phyloP scores from a whole-genome alignment of 2,329 filamentous ascomycete species.

The Xylaria multiplex region DNA sequence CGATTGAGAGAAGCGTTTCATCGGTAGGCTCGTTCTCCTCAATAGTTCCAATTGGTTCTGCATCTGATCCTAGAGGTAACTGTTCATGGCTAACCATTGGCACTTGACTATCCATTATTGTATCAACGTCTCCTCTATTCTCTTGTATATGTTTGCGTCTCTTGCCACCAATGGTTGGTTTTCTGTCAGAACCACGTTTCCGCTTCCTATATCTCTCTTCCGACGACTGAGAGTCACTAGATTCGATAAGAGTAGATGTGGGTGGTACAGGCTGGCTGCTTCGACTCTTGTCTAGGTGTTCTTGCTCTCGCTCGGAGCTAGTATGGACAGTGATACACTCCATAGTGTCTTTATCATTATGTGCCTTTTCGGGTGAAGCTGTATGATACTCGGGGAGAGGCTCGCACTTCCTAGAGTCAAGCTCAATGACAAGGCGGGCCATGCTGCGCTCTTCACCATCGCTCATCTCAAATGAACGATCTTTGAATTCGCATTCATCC shows the following conservation, averaged over 20 bases:
- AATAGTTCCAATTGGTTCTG: constrained; percentile 19
- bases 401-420: constrained; percentile 56
- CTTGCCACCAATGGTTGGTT: constrained; percentile 42
- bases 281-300: constrained; percentile 10
- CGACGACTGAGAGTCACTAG: constrained; percentile 38
- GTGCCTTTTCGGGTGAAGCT: constrained; percentile 46
- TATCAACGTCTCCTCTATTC: constrained; percentile 35
- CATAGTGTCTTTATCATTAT: constrained; percentile 20
- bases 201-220: constrained; percentile 44
- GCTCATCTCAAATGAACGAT: constrained; percentile 49
- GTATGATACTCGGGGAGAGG: constrained; percentile 42
- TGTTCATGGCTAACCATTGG: constrained; percentile 21
- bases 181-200: constrained; percentile 42
- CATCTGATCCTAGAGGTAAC: not conserved
- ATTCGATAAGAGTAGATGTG: constrained; percentile 34
- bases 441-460: constrained; percentile 59
- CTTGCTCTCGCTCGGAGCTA: constrained; percentile 22
- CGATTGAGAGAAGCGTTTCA: not conserved
- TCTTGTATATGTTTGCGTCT: constrained; percentile 40
- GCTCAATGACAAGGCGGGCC: constrained; percentile 60
- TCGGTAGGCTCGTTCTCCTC: constrained; percentile 1
- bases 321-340: constrained; percentile 44
- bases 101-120: constrained; percentile 39
- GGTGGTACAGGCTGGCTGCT: constrained; percentile 27
- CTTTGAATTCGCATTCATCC: constrained; percentile 28